Evolutionary conservation across 768 basidiomycete genomes (phyloP).

Genomic region (Boletus sp.): DNA sequence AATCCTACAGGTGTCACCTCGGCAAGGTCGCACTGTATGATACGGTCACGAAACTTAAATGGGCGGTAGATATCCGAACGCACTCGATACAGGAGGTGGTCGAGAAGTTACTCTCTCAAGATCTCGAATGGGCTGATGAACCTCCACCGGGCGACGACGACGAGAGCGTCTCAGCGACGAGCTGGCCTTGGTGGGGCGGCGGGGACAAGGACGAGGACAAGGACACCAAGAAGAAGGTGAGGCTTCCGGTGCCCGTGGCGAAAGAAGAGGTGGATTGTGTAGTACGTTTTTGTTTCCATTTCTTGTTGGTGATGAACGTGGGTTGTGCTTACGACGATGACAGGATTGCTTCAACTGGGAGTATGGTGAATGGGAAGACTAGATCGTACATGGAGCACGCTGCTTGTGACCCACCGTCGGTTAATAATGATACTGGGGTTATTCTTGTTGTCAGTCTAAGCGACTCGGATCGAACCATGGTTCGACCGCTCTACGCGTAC

Average conservation of each 20-base stretch:
- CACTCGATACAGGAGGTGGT: slow-evolving; percentile 72
- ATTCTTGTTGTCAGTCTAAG: neutral
- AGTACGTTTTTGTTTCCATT: slow-evolving; percentile 38
- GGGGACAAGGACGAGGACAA: slow-evolving; percentile 33
- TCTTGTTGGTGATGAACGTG: neutral
- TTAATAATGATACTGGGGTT: neutral
- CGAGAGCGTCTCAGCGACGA: neutral
- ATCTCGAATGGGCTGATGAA: slow-evolving; percentile 49
- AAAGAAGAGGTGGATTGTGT: slow-evolving; percentile 63
- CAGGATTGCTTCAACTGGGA: slow-evolving; percentile 80
- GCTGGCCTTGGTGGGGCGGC: slow-evolving; percentile 32
- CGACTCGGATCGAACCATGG: too few species aligned
- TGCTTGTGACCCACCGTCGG: neutral
- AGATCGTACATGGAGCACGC: neutral
- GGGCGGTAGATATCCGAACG: slow-evolving; percentile 73
- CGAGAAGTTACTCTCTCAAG: slow-evolving; percentile 58
- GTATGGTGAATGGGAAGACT: slow-evolving; percentile 43
- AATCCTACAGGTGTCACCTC: slow-evolving; percentile 67
- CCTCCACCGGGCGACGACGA: slow-evolving; percentile 9
- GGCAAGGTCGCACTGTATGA: slow-evolving; percentile 84
- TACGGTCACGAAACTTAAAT: slow-evolving; percentile 75
- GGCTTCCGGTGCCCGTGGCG: slow-evolving; percentile 43
- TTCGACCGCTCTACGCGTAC: too few species aligned
- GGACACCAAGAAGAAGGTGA: slow-evolving; percentile 20
- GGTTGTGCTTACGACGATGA: neutral